Base-by-base conservation (phyloP, 108 stramenopile species). In the Cyclotella atomus region DNA sequence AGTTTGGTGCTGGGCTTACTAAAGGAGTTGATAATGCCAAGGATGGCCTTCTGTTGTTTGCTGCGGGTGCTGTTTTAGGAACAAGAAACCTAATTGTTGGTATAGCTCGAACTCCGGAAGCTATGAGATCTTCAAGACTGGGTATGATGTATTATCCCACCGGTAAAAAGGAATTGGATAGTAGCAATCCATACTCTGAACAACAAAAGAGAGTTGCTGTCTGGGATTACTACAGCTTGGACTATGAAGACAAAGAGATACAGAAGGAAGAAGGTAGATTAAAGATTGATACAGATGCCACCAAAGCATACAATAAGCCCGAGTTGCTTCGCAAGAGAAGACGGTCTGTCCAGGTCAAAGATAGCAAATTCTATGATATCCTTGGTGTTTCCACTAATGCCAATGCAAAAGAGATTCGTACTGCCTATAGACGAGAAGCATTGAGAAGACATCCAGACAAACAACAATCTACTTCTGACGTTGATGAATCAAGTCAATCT, bases 341-440 rank as follows among this genome's bases (percentile, higher is more conserved):
- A 82, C 44, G 59, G 71, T 35, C 28, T 35, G 33, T 8, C 9
- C 32, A 19, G 6, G 79, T 84, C 45, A 84, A 84, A 55, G 83
- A 84, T 29, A 38, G 43, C 12, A 35, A 66, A 30, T 82, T 52
- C 70, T 85, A 85, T 56, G 68, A 77, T 25, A 62, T 81, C 7
- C 53, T 85, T 24, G 63, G 76, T 38, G 80, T 85, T 17, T 59
- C 71, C 4, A 52, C 67, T 2, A 66, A 81, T 66, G 84, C 84
- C 21, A 72, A 45, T 47, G 16, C 60, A 5, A 29, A 44, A 21
- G 84, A 85, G 52, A 85, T 85, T 62, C 71, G 73, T 43, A 59
- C 65, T 21, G 84, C 84, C 8, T 85, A 85, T 35, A 72, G 81
- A 43, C 54, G 53, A 21, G 69, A 81, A 52, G 84, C 84, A 7